phyloP scores from a whole-genome alignment of 768 basidiomycete genomes.

The Collybia sordida region DNA sequence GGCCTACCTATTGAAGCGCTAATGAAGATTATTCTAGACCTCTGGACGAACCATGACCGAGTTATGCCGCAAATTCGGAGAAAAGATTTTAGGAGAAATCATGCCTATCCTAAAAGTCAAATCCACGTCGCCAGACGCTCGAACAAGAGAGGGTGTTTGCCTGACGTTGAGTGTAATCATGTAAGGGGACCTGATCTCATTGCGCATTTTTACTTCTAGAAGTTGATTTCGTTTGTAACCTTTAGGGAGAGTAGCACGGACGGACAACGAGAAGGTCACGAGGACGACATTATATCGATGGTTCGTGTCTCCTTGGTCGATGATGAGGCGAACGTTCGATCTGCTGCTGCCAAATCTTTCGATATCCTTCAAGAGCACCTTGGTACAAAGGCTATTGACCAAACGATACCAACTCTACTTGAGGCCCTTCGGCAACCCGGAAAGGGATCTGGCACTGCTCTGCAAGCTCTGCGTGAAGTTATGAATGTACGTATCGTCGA shows the following conservation, averaged over 20 bases:
- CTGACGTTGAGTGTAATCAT: slow-evolving; percentile 85
- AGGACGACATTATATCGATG: slow-evolving; percentile 84
- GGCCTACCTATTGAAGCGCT: neutral
- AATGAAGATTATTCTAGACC: slow-evolving; percentile 49
- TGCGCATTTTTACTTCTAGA: neutral
- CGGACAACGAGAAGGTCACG: slow-evolving; percentile 81
- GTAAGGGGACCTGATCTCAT: slow-evolving; percentile 39
- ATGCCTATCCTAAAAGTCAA: slow-evolving; percentile 74
- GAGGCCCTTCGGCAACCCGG: slow-evolving; percentile 94
- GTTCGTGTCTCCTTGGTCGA: slow-evolving; percentile 88
- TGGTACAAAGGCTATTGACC: slow-evolving; percentile 89
- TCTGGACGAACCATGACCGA: slow-evolving; percentile 87
- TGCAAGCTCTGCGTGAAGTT: slow-evolving; percentile 91
- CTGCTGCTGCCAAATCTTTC: slow-evolving; percentile 86
- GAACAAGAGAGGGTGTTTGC: slow-evolving; percentile 82
- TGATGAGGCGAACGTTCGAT: slow-evolving; percentile 78
- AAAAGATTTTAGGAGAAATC: slow-evolving; percentile 83
- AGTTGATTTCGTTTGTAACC: neutral
- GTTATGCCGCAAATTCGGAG: slow-evolving; percentile 93
- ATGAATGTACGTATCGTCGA: slow-evolving; percentile 67
- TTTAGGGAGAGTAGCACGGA: slow-evolving; percentile 81
- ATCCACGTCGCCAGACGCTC: slow-evolving; percentile 58
- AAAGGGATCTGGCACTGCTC: slow-evolving; percentile 90
- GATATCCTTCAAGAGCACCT: slow-evolving; percentile 92
- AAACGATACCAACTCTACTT: slow-evolving; percentile 92